Conservation (phyloP, 495 filamentous ascomycete genomes). For the Penicillium bialowiezense region DNA sequence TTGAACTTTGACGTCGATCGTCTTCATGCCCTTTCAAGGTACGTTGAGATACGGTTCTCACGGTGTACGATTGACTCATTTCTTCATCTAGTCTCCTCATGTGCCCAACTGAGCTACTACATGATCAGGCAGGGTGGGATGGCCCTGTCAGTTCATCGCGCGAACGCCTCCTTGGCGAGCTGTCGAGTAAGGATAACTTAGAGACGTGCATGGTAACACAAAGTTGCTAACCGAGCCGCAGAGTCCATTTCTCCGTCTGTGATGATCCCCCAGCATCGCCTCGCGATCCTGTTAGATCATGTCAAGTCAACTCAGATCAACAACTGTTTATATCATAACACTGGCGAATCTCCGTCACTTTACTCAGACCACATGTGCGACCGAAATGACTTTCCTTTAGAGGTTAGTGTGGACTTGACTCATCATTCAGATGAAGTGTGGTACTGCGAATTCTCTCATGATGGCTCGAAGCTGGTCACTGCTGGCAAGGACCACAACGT, state of each 20-base stretch:
- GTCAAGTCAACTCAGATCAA: constrained; percentile 80
- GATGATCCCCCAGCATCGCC: constrained; percentile 93
- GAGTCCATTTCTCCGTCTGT: constrained; percentile 93
- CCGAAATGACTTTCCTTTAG: constrained; percentile 70
- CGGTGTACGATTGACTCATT: constrained; percentile 2
- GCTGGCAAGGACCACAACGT: constrained; percentile 71
- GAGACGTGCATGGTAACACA: background rate
- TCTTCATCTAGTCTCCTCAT: constrained; percentile 66
- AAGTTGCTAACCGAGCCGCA: constrained; percentile 31
- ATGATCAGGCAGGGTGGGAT: constrained; percentile 81
- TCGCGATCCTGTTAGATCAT: constrained; percentile 79
- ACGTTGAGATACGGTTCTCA: constrained; percentile 7
- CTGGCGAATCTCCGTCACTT: constrained; percentile 71
- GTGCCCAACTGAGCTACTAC: constrained; percentile 80
- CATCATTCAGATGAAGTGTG: constrained; percentile 85
- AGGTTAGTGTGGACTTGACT: constrained; percentile 62
- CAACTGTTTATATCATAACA: constrained; percentile 86
- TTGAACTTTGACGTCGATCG: constrained; percentile 72
- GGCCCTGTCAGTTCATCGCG: constrained; percentile 78
- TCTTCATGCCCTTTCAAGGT: constrained; percentile 84
- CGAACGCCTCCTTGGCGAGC: constrained; percentile 67
- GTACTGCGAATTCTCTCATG: constrained; percentile 85
- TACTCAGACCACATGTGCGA: constrained; percentile 89
- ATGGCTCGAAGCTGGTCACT: constrained; percentile 80
- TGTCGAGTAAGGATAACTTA: constrained; percentile 65